Evolutionary conservation across 148 eudicot species (phyloP).

Genomic region (Camellia sinensis): DNA sequence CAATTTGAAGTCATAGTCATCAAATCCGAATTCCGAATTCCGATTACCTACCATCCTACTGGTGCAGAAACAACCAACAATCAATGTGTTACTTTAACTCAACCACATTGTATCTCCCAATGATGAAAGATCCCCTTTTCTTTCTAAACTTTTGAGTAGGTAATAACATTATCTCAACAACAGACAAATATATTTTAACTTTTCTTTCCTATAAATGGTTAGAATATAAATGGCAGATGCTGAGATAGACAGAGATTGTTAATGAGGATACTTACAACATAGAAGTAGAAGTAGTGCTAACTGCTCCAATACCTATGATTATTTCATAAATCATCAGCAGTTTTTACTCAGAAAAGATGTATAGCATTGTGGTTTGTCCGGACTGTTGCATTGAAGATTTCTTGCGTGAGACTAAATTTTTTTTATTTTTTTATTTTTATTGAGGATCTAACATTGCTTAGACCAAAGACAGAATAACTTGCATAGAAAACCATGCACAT

Average conservation of each 20-base stretch:
- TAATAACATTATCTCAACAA: not conserved
- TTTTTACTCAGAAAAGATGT: constrained; percentile 1
- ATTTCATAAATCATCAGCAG: not conserved
- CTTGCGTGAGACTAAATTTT: not conserved
- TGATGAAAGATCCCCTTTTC: not conserved
- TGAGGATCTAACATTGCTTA: not conserved
- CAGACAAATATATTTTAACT: not conserved
- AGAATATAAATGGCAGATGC: not conserved
- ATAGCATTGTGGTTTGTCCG: not conserved
- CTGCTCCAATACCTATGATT: not conserved
- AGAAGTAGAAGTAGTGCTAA: not conserved
- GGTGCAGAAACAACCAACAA: not conserved
- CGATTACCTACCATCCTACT: not conserved
- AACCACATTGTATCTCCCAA: not conserved
- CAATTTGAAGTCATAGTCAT: not conserved
- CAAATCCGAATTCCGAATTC: not conserved
- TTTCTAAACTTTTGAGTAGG: not conserved
- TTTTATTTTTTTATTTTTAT: too few relatives aligned
- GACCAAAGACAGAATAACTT: not conserved
- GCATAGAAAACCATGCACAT: not conserved
- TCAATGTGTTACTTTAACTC: not conserved
- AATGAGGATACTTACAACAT: not conserved
- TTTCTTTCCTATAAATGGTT: not conserved
- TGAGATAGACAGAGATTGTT: not conserved
- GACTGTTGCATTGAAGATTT: not conserved